Conservation (phyloP, 2,329 filamentous ascomycete genomes). For the Byssothecium circinans region DNA sequence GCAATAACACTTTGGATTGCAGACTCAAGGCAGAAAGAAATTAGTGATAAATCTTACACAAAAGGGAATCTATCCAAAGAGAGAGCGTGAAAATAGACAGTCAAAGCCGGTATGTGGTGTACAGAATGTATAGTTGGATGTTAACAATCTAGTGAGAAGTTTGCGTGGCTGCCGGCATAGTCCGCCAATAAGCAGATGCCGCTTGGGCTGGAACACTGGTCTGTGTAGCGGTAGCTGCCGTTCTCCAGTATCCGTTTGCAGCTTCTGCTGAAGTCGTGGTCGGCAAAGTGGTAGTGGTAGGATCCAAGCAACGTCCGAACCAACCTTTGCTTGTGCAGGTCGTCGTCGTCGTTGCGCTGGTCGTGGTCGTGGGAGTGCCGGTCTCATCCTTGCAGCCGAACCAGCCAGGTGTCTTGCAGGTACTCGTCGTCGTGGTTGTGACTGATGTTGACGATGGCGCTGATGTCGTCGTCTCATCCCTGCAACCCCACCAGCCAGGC, state of each 20-base stretch:
- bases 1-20: too few species aligned
- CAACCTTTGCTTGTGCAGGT: conserved; percentile 39
- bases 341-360: conserved; percentile 23
- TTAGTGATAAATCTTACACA: too few species aligned
- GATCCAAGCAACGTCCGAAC: conserved; percentile 40
- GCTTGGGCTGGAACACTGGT: background rate
- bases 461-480: conserved; percentile 35
- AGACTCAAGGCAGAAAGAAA: too few species aligned
- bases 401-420: conserved; percentile 41
- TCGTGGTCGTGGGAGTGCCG: conserved; percentile 22
- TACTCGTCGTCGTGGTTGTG: conserved; percentile 30
- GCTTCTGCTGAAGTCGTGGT: conserved; percentile 32
- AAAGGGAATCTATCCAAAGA: too few species aligned
- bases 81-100: too few species aligned
- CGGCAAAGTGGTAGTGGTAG: conserved; percentile 19
- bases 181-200: background rate
- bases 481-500: conserved; percentile 43
- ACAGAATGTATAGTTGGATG: background rate
- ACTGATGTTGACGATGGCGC: conserved; percentile 29
- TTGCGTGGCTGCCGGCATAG: background rate
- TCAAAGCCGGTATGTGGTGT: too few species aligned
- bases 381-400: conserved; percentile 42
- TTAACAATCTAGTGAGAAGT: background rate
- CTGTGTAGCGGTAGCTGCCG: conserved; percentile 25
- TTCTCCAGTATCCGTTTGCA: conserved; percentile 29